Conservation (phyloP, 139 green algal species). For the Chlorella vulgaris region DNA sequence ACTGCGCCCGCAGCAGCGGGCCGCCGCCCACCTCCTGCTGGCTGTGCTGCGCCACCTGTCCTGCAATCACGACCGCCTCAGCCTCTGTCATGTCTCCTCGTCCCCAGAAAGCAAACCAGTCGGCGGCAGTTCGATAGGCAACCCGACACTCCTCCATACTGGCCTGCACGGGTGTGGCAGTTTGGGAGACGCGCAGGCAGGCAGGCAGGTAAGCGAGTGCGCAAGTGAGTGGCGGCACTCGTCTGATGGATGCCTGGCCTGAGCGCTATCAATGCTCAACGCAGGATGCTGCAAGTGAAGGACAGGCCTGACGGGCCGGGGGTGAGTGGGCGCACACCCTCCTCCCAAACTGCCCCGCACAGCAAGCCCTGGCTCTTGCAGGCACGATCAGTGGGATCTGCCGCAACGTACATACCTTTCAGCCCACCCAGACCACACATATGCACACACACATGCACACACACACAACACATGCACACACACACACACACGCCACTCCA, state of each 20-base stretch:
- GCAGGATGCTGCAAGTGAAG: no score
- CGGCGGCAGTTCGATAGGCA: slow-evolving; percentile 21
- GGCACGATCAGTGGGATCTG: no score
- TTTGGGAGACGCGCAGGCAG: not conserved
- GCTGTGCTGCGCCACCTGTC: slow-evolving; percentile 22
- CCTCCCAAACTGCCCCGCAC: no score
- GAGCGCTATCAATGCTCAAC: no score
- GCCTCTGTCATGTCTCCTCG: slow-evolving; percentile 37
- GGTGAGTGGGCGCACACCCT: not conserved
- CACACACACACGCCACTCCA: no score
- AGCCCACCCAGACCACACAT: no score
- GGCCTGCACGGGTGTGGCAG: not conserved
- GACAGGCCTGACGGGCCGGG: no score
- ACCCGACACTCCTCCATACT: slow-evolving; percentile 34
- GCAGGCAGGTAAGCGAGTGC: not conserved
- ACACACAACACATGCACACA: no score
- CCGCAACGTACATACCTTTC: no score
- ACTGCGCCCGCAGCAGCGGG: slow-evolving; percentile 37
- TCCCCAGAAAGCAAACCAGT: slow-evolving; percentile 43
- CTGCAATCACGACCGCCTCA: slow-evolving; percentile 43
- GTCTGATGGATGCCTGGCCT: no score
- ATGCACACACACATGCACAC: no score
- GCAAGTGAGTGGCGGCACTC: not conserved
- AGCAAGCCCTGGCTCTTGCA: no score
- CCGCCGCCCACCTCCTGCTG: slow-evolving; percentile 28